Conservation (phyloP, 257 asterid genomes). For the Plectranthus barbatus region DNA sequence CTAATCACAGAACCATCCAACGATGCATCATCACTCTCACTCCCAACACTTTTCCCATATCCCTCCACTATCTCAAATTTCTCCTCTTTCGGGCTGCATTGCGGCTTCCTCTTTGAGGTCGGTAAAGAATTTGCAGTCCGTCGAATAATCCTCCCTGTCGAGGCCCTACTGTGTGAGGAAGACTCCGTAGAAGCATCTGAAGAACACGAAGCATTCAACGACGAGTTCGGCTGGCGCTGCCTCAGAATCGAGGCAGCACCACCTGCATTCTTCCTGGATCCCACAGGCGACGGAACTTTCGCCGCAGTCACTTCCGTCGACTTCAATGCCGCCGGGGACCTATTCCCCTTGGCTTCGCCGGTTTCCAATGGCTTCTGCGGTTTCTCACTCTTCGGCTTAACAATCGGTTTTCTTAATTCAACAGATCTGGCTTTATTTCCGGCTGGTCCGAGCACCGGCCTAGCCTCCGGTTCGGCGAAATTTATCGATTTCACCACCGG, state of each 20-base stretch:
- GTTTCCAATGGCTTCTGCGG: slow-evolving; percentile 23
- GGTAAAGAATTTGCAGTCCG: slow-evolving; percentile 32
- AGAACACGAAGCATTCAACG: slow-evolving; percentile 79
- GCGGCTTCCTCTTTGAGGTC: slow-evolving; percentile 34
- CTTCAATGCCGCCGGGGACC: slow-evolving; percentile 29
- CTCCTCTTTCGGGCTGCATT: slow-evolving; percentile 34
- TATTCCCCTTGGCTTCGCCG: slow-evolving; percentile 40
- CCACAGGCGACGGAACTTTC: slow-evolving; percentile 31
- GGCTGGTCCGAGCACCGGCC: slow-evolving; percentile 87
- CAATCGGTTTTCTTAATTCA: slow-evolving; percentile 46
- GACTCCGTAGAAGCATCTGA: slow-evolving; percentile 94
- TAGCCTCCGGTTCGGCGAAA: slow-evolving; percentile 43
- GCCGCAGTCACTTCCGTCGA: slow-evolving; percentile 22
- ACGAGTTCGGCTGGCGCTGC: slow-evolving; percentile 55
- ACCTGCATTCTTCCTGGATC: slow-evolving; percentile 37
- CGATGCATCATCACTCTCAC: slow-evolving; percentile 38
- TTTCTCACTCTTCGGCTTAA: slow-evolving; percentile 31
- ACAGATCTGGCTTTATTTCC: slow-evolving; percentile 68
- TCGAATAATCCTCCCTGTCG: slow-evolving; percentile 61
- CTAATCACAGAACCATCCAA: slow-evolving; percentile 34
- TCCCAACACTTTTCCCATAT: slow-evolving; percentile 27
- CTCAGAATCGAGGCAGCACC: no score
- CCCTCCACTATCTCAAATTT: slow-evolving; percentile 32
- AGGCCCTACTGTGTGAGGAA: slow-evolving; percentile 76
- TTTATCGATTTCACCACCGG: slow-evolving; percentile 54